Evolutionary conservation across 176 grass and related monocot species (phyloP).

Genomic region (Tillandsia fasciculata): DNA sequence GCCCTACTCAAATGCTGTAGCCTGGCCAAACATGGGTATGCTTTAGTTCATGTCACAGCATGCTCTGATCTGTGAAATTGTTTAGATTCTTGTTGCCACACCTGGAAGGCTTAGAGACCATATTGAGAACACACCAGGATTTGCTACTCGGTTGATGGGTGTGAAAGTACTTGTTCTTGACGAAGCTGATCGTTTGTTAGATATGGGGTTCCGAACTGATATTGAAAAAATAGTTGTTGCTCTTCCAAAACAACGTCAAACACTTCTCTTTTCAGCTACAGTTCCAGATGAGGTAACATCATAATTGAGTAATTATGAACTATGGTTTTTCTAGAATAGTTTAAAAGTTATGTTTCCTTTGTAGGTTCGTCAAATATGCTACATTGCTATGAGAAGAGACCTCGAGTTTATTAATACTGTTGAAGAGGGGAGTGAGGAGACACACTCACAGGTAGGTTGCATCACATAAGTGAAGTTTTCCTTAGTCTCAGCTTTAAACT

Average conservation of each 20-base stretch:
- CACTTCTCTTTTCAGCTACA: constrained; percentile 92
- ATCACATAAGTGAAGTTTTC: not conserved
- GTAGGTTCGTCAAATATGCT: constrained; percentile 94
- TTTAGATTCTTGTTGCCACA: constrained; percentile 84
- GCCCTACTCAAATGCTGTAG: no score
- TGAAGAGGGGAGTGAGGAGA: constrained; percentile 91
- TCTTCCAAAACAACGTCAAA: constrained; percentile 83
- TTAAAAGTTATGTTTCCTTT: constrained; percentile 21
- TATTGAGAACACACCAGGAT: constrained; percentile 94
- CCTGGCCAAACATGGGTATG: not conserved
- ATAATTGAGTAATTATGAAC: constrained; percentile 3
- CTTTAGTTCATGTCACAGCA: not conserved
- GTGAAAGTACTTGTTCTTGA: constrained; percentile 90
- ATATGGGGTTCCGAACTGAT: constrained; percentile 96
- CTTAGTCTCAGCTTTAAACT: no score
- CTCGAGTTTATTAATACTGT: constrained; percentile 90
- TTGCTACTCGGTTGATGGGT: constrained; percentile 71
- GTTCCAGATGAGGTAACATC: constrained; percentile 74
- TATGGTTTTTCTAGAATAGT: not conserved
- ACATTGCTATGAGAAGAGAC: constrained; percentile 93
- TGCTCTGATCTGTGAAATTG: constrained; percentile 11
- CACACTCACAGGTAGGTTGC: constrained; percentile 69
- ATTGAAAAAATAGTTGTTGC: constrained; percentile 84
- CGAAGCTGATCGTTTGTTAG: constrained; percentile 91
- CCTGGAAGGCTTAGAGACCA: constrained; percentile 92